Evolutionary conservation across 179 eudicot genomes (phyloP), one percentile per base, ranked within the genome.

Genomic region (Amaranthus tricolor): DNA sequence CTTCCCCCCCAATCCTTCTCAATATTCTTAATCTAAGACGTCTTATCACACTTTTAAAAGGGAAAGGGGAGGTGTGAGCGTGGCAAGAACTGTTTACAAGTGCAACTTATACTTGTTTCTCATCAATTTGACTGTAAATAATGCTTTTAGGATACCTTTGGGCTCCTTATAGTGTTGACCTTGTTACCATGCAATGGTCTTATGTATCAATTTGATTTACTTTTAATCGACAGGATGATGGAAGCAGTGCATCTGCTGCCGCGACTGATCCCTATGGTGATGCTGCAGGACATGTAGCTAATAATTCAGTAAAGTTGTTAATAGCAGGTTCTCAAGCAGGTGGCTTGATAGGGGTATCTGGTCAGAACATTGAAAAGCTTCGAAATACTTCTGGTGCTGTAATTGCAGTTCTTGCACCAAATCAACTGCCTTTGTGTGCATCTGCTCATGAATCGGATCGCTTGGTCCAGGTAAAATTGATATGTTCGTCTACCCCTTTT

Each of bases 271-370:
- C 82, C 8, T 65, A 76, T 78, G 78, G 45, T 68, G 73, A 69
- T 16, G 77, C 70, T 66, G 64, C 72, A 54, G 97, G 76, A 56
- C 96, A 88, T 75, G 86, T 84, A 71, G 84, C 86, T 61, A 83
- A 90, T 52, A 93, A 89, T 82, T 79, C 95, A 62, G 77, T 93
- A 60, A 89, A 88, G 83, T 88, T 93, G 62, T 80, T 93, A 74
- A 91, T 93, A 77, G 91, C 98, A 78, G 98, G 93, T 82, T 89
- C 91, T 66, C 98, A 93, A 82, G 97, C 95, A 17, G 98, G 98
- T 83, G 79, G 89, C 70, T 81, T 93, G 84, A 91, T 93, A 73
- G 98, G 98, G 63, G 83, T 82, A 5, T 91, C 97, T n/a, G 98
- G 97, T 81, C 97, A 91, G 82, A 93, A 91, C 83, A 93, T 93